Evolutionary conservation across 1,284 basidiomycete genomes (phyloP).

Genomic region (Phellopilus nigrolimitatus): DNA sequence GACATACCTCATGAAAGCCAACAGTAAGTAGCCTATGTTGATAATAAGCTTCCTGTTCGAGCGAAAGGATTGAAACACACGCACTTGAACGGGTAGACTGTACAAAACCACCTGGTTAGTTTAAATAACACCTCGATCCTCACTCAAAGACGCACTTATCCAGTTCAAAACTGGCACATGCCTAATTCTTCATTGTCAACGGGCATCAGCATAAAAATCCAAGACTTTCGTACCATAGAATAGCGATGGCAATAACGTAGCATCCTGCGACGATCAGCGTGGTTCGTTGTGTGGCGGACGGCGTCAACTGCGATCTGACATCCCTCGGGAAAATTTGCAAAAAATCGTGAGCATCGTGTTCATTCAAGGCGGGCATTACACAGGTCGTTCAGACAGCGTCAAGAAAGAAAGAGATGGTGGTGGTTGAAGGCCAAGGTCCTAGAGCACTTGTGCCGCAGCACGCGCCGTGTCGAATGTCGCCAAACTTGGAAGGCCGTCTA

Average conservation of each 20-base stretch:
- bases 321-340: conserved; percentile 29
- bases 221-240: conserved; percentile 56
- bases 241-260: conserved; percentile 67
- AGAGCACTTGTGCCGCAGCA: no score
- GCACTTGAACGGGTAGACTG: conserved; percentile 94
- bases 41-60: conserved; percentile 12
- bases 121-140: conserved; percentile 7
- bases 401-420: no score
- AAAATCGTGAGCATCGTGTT: conserved; percentile 9
- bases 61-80: conserved; percentile 27
- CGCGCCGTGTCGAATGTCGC: no score
- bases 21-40: conserved; percentile 66
- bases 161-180: conserved; percentile 70
- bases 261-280: conserved; percentile 74
- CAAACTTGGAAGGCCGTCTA: no score
- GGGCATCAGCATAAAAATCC: conserved; percentile 1
- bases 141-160: conserved; percentile 50
- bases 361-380: no score
- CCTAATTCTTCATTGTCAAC: conserved; percentile 37
- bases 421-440: no score
- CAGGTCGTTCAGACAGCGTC: conserved; percentile 15
- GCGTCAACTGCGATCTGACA: conserved; percentile 41
- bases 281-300: conserved; percentile 66
- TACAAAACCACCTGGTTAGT: conserved; percentile 28
- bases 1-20: conserved; percentile 80